A percentile compares a stretch with the other conserved stretches of the same genome.
Evolutionary conservation across 2,329 filamentous ascomycete species (phyloP).

Genomic region (Aureobasidium pullulans): DNA sequence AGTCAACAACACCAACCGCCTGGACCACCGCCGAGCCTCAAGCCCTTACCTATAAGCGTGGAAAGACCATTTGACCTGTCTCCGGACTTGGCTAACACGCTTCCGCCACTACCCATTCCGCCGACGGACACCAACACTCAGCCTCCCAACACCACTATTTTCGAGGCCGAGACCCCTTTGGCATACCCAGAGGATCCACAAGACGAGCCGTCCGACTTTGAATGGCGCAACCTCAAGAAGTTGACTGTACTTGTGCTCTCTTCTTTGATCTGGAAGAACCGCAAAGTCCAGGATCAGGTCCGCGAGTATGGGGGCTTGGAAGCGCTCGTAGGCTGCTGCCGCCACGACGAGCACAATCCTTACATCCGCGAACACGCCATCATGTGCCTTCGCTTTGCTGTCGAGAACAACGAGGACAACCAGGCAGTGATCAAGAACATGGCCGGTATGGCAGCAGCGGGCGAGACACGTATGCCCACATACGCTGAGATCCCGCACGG

Average conservation of each 20-base stretch:
- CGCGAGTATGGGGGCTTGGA: conserved; percentile 79
- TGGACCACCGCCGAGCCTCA: not conserved
- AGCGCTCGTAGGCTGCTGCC: conserved; percentile 78
- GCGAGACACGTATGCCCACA: conserved; percentile 2
- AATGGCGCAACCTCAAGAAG: conserved; percentile 82
- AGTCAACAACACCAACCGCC: too few relatives aligned
- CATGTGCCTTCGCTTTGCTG: conserved; percentile 70
- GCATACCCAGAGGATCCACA: conserved; percentile 41
- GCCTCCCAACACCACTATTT: conserved; percentile 29
- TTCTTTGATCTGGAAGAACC: conserved; percentile 79
- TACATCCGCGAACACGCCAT: conserved; percentile 90
- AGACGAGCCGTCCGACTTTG: conserved; percentile 58
- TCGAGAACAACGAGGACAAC: conserved; percentile 63
- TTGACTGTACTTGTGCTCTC: conserved; percentile 86
- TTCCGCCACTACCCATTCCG: conserved; percentile 29
- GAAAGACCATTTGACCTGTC: conserved; percentile 58
- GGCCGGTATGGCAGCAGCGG: conserved; percentile 19
- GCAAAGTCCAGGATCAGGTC: conserved; percentile 80
- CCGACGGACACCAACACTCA: conserved; percentile 37
- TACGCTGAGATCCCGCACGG: conserved; percentile 10
- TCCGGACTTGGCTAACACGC: conserved; percentile 25
- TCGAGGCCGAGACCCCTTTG: conserved; percentile 35
- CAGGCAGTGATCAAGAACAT: conserved; percentile 64
- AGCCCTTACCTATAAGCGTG: conserved; percentile 38
- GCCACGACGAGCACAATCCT: conserved; percentile 86